Evolutionary conservation across 2,329 filamentous ascomycete genomes (phyloP), one percentile per base, ranked within the genome.

Genomic region (Tothia fuscella): DNA sequence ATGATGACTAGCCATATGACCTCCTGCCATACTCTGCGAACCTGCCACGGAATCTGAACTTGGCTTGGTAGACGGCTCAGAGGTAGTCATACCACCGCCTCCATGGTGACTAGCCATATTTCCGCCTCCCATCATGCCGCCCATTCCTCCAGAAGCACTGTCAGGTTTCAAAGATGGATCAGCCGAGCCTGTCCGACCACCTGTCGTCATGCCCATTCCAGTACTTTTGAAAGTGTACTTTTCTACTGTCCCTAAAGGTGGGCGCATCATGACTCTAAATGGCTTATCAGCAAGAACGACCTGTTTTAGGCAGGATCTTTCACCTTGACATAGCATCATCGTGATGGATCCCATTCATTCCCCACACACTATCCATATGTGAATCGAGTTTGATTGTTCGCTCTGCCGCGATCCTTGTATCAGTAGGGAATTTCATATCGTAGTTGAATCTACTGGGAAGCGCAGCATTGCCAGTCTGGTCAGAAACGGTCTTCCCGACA

Each of bases 401-500:
- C 17, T 25, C 21, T 21, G 29, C 39, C 14, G 39, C 28, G 13
- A 41, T 12, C 29, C 28, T 41, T 13, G 19, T 9, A 14, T 34
- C 29, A 32, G n/a, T 25, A n/a, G 39, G 39, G 17, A 41, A 41
- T 26, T 26, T 32, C 17, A 39, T 13, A 26, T 39, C 25, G 12
- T 25, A 10, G 12, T 39, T 5, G 25, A 39, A 39, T 10, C n/a
- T 17, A 20, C 14, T 17, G 37, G 14, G 14, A 20, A 16, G 22
- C 19, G 9, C 20, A 10, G 7, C 17, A 21, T 53, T 53, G 20
- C 28, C 44, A 12, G 34, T 35, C 30, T 48, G 43, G 5, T 31
- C 25, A 2, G 32, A 54, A 5, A 53, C 49, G 17, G 53, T 47
- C 3, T 57, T 49, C 16, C 61, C 59, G 20, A 76, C 71, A 4